Conservation (phyloP, 768 basidiomycete genomes). For the Suillus americanus region DNA sequence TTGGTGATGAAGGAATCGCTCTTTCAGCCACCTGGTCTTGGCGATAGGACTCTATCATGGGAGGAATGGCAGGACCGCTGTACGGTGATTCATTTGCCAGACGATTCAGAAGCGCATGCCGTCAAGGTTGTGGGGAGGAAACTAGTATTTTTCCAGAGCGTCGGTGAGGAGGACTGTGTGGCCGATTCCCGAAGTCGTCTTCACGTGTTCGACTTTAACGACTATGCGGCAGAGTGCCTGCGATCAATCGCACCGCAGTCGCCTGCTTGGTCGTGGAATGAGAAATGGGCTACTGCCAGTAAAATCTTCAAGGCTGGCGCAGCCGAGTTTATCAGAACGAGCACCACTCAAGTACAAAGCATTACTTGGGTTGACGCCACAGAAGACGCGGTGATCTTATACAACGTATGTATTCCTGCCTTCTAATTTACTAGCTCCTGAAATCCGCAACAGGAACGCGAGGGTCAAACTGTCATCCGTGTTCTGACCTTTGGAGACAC, state of each 20-base stretch:
- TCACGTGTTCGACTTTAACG: slow-evolving; percentile 32
- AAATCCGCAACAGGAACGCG: slow-evolving; percentile 24
- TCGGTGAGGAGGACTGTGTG: slow-evolving; percentile 15
- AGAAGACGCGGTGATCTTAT: slow-evolving; percentile 60
- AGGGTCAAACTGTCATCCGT: slow-evolving; percentile 33
- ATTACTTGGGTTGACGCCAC: slow-evolving; percentile 55
- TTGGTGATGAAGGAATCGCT: slow-evolving; percentile 56
- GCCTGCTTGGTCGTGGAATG: slow-evolving; percentile 34
- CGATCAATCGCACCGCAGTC: slow-evolving; percentile 25
- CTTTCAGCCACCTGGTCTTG: slow-evolving; percentile 42
- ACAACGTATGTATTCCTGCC: slow-evolving; percentile 42
- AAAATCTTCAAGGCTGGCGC: slow-evolving; percentile 29
- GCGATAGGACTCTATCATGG: slow-evolving; percentile 52
- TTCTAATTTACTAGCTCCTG: slow-evolving; percentile 2
- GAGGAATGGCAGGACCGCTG: slow-evolving; percentile 48
- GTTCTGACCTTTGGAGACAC: slow-evolving; percentile 30
- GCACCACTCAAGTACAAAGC: slow-evolving; percentile 43
- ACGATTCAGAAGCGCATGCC: slow-evolving; percentile 23
- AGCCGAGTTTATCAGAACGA: slow-evolving; percentile 28
- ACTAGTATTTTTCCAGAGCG: slow-evolving; percentile 31
- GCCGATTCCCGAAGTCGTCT: slow-evolving; percentile 22
- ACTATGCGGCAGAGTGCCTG: slow-evolving; percentile 22
- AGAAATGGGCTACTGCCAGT: slow-evolving; percentile 24
- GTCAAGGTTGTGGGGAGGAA: slow-evolving; percentile 31
- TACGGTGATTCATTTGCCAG: slow-evolving; percentile 33